Evolutionary conservation across 768 basidiomycete genomes (phyloP), one percentile per base, ranked within the genome.

Genomic region (Leucogyrophana mollusca): DNA sequence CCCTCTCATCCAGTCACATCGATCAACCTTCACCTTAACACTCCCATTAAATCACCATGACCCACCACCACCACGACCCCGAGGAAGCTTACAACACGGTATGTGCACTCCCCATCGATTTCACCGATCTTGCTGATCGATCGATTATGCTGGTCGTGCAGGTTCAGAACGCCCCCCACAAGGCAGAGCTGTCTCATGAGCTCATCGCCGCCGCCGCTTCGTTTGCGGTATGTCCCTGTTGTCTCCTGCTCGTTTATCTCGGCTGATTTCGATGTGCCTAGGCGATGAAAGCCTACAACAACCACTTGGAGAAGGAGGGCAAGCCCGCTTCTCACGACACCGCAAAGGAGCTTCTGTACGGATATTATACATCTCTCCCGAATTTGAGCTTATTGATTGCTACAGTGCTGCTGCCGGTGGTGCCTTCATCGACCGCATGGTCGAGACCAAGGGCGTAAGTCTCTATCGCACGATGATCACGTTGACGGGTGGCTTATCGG

Each of bases 161-260:
- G 80, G 73, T 76, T 37, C 27, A 45, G 14, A 74, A 73, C 40
- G 71, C 72, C 11, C 73, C 71, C 9, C 83, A 85, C 70, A 66
- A 83, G 66, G 78, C 83, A 1, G 46, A 64, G 46, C 64, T 85
- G 43, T 77, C 81, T 8, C 85, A 88, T 60, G 80, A 88, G 65
- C 60, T 87, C 34, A 73, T 88, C 51, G 80, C 82, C 38, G 83
- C 67, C 34, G 86, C 86, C 36, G 85, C 84, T 5, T 64, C 81
- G 22, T 87, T 73, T 63, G 82, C 80, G 73, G 83, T 79, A 27
- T 10, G 64, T 40, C 14, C 13, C 16, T 5, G 4, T 20, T 20
- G 16, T 4, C 11, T 34, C 39, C 17, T 27, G n/a, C 11, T 25
- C 4, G 33, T 42, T 7, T 50, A 24, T 53, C 24, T 24, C 17